phyloP scores from a whole-genome alignment of 495 filamentous ascomycete species.

The Penicillium lividum region DNA sequence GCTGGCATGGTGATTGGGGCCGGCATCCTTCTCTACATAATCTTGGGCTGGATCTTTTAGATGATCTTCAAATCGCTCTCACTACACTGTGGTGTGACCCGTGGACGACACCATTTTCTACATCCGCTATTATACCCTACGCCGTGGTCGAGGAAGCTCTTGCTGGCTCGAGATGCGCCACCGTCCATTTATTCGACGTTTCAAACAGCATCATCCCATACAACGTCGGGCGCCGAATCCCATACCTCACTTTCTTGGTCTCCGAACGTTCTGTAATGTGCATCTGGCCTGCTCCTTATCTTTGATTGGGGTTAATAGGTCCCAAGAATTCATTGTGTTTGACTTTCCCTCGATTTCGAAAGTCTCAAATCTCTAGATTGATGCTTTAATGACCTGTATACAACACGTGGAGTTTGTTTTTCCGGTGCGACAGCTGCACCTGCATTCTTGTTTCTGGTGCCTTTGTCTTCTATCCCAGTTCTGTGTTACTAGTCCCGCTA shows the following conservation, averaged over 20 bases:
- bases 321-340: background rate
- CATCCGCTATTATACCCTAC: background rate
- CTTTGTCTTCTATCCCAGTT: background rate
- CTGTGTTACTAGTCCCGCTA: conserved; percentile 3
- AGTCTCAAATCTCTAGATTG: conserved; percentile 1
- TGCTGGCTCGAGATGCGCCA: conserved; percentile 23
- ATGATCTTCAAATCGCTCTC: background rate
- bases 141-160: conserved; percentile 13
- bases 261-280: background rate
- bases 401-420: conserved; percentile 3
- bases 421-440: background rate
- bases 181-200: background rate
- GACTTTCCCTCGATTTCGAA: background rate
- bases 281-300: background rate
- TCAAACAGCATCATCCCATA: background rate
- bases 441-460: conserved; percentile 3
- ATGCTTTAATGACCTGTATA: conserved; percentile 9
- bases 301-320: background rate
- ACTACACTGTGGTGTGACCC: background rate
- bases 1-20: conserved; percentile 77
- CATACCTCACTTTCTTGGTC: background rate
- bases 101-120: background rate
- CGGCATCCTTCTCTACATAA: conserved; percentile 73
- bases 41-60: conserved; percentile 66
- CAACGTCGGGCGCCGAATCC: background rate